A percentile compares a stretch with the other conserved stretches of the same genome.
phyloP scores from a whole-genome alignment of 2,329 filamentous ascomycete genomes.

The Epichloe sibirici region DNA sequence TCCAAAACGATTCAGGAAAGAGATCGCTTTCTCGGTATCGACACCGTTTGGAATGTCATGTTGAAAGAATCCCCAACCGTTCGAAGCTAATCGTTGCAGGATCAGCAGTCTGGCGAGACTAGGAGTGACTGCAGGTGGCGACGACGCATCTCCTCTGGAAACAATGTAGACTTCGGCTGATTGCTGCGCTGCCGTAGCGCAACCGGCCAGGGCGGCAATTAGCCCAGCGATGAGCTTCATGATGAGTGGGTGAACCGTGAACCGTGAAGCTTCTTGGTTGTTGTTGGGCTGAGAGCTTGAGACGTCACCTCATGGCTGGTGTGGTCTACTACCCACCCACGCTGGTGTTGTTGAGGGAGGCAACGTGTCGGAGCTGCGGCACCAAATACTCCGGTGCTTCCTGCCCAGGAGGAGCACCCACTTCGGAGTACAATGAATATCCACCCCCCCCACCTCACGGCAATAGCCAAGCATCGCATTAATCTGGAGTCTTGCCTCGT shows the following conservation, averaged over 20 bases:
- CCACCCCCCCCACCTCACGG: not conserved
- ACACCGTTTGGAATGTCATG: slow-evolving; percentile 31
- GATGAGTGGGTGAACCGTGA: slow-evolving; percentile 15
- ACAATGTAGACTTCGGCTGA: slow-evolving; percentile 44
- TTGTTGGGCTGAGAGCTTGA: slow-evolving; percentile 11
- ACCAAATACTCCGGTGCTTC: slow-evolving; percentile 5
- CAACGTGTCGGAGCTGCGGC: slow-evolving; percentile 5
- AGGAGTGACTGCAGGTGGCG: slow-evolving; percentile 33
- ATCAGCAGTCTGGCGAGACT: slow-evolving; percentile 46
- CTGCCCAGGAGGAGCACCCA: not conserved
- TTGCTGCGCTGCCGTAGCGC: slow-evolving; percentile 25
- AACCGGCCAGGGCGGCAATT: slow-evolving; percentile 25
- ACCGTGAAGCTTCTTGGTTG: slow-evolving; percentile 21
- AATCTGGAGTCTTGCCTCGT: not conserved
- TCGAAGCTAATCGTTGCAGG: slow-evolving; percentile 40
- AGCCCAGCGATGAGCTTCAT: slow-evolving; percentile 33
- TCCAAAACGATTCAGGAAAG: slow-evolving; percentile 48
- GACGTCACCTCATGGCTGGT: slow-evolving; percentile 18
- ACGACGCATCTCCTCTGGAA: slow-evolving; percentile 18
- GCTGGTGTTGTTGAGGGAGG: not conserved
- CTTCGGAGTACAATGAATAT: no score
- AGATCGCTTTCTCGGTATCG: slow-evolving; percentile 35
- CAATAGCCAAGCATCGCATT: no score
- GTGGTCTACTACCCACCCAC: not conserved
- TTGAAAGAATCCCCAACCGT: slow-evolving; percentile 34